Evolutionary conservation across 1,284 basidiomycete species (phyloP).

Genomic region (Xanthoconium separans): DNA sequence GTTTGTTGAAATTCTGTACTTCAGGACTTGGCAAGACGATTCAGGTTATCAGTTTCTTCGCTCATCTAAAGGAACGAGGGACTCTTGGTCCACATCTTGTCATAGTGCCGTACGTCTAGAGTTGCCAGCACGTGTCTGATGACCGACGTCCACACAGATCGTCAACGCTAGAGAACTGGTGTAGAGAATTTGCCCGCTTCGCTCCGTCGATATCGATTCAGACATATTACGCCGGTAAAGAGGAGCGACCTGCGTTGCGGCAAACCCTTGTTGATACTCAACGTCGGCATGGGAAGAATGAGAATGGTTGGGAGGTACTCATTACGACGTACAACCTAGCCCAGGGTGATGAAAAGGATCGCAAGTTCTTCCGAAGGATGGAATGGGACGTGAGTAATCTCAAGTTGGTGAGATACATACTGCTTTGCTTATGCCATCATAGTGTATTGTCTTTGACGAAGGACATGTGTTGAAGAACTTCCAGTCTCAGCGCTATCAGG

Average conservation of each 20-base stretch:
- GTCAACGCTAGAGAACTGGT: conserved; percentile 98
- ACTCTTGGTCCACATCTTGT: conserved; percentile 87
- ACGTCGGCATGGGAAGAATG: conserved; percentile 40
- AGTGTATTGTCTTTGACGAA: conserved; percentile 94
- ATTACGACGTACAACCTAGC: conserved; percentile 97
- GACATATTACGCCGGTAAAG: conserved; percentile 93
- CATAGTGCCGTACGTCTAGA: conserved; percentile 83
- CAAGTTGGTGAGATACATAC: neutral
- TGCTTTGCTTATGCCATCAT: conserved; percentile 9
- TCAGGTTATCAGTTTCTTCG: conserved; percentile 97
- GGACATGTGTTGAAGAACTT: conserved; percentile 97
- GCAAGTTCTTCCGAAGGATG: conserved; percentile 88
- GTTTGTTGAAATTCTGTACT: neutral
- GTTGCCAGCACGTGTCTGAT: conserved; percentile 36
- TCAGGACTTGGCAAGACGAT: conserved; percentile 96
- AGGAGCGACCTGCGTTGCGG: conserved; percentile 79
- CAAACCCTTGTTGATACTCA: conserved; percentile 66
- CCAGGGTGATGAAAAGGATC: conserved; percentile 82
- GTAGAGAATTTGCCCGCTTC: conserved; percentile 92
- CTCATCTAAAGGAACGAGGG: conserved; percentile 80
- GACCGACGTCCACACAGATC: conserved; percentile 51
- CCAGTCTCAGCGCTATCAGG: conserved; percentile 91
- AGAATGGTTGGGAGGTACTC: conserved; percentile 85
- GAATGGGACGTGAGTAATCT: conserved; percentile 79
- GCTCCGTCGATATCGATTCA: conserved; percentile 85